A percentile compares a stretch with the other conserved stretches of the same genome.
phyloP scores from a whole-genome alignment of 371 early-diverging fungal genomes.

The Actinomortierella wolfii region DNA sequence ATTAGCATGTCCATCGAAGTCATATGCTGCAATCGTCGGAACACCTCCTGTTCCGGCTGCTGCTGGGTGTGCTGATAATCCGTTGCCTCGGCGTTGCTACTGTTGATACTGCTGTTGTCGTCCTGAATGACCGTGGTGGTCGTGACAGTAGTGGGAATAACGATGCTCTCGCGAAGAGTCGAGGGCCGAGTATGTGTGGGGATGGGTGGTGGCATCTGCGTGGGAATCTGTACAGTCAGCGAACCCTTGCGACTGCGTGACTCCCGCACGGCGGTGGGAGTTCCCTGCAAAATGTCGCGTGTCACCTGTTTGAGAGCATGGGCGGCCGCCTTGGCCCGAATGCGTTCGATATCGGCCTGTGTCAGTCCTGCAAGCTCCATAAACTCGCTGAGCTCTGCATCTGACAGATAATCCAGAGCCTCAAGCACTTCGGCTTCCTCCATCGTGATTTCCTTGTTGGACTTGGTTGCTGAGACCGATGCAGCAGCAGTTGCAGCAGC shows the following conservation, averaged over 20 bases:
- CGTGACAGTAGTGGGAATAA: neutral
- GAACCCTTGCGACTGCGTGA: too few species aligned
- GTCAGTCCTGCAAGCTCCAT: slow-evolving; percentile 38
- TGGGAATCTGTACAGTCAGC: neutral
- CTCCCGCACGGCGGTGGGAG: too few species aligned
- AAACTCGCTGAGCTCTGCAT: slow-evolving; percentile 38
- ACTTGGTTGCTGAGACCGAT: slow-evolving; percentile 15
- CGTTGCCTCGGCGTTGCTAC: neutral
- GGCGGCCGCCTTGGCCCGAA: slow-evolving; percentile 31
- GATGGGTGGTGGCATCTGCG: neutral
- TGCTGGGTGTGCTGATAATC: neutral
- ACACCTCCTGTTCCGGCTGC: slow-evolving; percentile 2
- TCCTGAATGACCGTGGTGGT: slow-evolving; percentile 1
- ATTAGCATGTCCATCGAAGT: slow-evolving; percentile 42
- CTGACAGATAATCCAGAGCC: slow-evolving; percentile 37
- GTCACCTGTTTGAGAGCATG: slow-evolving; percentile 33
- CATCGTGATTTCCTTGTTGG: slow-evolving; percentile 11
- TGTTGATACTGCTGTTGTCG: neutral
- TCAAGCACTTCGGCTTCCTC: slow-evolving; percentile 43
- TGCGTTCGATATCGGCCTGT: slow-evolving; percentile 15
- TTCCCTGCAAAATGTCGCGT: slow-evolving; percentile 13
- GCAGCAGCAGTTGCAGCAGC: slow-evolving; percentile 32
- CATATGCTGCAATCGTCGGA: slow-evolving; percentile 28
- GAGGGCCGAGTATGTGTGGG: neutral
- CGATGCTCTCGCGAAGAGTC: neutral